These are phyloP conservation scores for Kwoniella pini DNA, from an alignment of 768 basidiomycete species.

Conservation along the genomic window DNA sequence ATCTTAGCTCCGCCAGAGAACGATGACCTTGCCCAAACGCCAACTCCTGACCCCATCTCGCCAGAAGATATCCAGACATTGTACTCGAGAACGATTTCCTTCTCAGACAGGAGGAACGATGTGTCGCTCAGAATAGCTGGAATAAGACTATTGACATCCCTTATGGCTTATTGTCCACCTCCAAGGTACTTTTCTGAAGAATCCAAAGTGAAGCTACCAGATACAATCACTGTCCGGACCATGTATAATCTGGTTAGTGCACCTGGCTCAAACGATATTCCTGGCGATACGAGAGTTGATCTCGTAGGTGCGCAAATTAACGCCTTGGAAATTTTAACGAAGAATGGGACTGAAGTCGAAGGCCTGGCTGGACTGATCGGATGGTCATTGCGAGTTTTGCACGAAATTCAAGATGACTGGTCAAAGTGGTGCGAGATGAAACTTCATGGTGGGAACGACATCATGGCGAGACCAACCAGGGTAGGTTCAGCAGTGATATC, in stretches of 20 bases:
- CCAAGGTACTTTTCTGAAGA: constrained; percentile 8
- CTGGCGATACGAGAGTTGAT: constrained; percentile 22
- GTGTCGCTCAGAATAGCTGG: constrained; percentile 31
- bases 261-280: background rate
- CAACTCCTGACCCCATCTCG: background rate
- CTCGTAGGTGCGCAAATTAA: constrained; percentile 65
- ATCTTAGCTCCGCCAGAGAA: background rate
- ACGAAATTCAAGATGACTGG: constrained; percentile 36
- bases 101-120: constrained; percentile 24
- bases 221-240: constrained; percentile 25
- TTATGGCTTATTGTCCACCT: constrained; percentile 34
- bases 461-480: background rate
- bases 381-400: constrained; percentile 36
- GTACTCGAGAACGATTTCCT: constrained; percentile 27
- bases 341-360: constrained; percentile 33
- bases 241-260: constrained; percentile 18
- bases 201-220: constrained; percentile 6
- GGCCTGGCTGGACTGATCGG: constrained; percentile 40
- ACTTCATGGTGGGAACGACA: constrained; percentile 21
- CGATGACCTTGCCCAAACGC: background rate
- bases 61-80: constrained; percentile 24
- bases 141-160: constrained; percentile 39
- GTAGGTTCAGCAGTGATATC: background rate
- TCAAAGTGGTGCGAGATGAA: constrained; percentile 38
- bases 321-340: constrained; percentile 76